These are phyloP conservation scores for Diplodia scrobiculata DNA, from an alignment of 2,329 filamentous ascomycete species.

Conservation along the genomic window DNA sequence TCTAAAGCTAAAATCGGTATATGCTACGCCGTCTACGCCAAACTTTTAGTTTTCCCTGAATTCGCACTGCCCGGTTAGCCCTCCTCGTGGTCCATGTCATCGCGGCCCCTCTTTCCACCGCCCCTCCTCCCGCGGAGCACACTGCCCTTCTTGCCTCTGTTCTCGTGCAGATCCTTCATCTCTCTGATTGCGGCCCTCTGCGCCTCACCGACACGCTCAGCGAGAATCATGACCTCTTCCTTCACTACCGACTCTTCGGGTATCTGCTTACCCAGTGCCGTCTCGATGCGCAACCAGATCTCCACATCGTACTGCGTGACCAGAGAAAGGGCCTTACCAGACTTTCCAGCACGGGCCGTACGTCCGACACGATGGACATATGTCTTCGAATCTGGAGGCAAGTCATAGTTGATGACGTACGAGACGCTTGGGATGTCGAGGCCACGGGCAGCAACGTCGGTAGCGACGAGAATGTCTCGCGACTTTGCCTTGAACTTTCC, in stretches of 20 bases:
- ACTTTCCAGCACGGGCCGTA: slow-evolving; percentile 83
- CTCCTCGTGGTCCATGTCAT: slow-evolving; percentile 76
- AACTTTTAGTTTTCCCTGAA: neutral
- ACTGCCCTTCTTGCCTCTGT: slow-evolving; percentile 56
- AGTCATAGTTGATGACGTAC: slow-evolving; percentile 80
- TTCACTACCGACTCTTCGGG: slow-evolving; percentile 69
- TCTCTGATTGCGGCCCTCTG: slow-evolving; percentile 76
- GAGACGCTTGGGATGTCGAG: slow-evolving; percentile 92
- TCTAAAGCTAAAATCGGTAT: slow-evolving; percentile 4
- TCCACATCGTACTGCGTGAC: slow-evolving; percentile 88
- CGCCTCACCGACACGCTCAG: slow-evolving; percentile 75
- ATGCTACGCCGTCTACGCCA: slow-evolving; percentile 11
- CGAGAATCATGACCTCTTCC: slow-evolving; percentile 84
- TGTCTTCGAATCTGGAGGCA: slow-evolving; percentile 83
- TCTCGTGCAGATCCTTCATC: slow-evolving; percentile 78
- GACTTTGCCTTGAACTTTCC: slow-evolving; percentile 82
- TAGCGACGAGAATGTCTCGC: slow-evolving; percentile 87
- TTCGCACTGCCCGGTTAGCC: slow-evolving; percentile 51
- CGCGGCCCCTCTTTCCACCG: slow-evolving; percentile 56
- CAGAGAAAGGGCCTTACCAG: slow-evolving; percentile 76
- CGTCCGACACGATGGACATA: slow-evolving; percentile 89
- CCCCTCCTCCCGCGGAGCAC: slow-evolving; percentile 56
- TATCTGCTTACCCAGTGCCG: slow-evolving; percentile 76
- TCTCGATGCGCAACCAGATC: slow-evolving; percentile 78
- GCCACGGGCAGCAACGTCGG: slow-evolving; percentile 90